Base-by-base conservation (phyloP, 371 early-diverging fungal species). In the Apophysomyces variabilis region DNA sequence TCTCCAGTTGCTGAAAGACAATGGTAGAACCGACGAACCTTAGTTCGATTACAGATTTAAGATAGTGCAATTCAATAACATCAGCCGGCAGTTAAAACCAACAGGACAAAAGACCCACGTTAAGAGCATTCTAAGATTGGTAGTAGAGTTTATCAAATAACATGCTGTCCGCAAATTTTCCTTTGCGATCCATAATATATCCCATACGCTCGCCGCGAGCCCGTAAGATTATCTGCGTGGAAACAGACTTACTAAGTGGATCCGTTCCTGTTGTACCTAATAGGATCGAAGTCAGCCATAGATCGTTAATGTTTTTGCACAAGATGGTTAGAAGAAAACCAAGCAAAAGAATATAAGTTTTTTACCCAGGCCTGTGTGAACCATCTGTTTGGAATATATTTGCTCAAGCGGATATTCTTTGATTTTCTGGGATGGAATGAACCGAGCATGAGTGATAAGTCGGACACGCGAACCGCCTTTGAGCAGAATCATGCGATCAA, bases 181-280 rank as follows among this genome's bases (percentile, higher is more conserved):
- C 84, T 62, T 80, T 80, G 61, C 84, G 77, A 65, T 83, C 80
- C 58, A 83, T 58, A 71, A 79, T 78, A 57, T 77, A 83, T 9
- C 77, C 80, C 69, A 83, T 72, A 13, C 74, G 75, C 56, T 80
- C 78, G 26, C 78, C 76, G 35, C 73, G 46, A 6, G 76, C 75
- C n/a, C 76, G 72, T 16, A 83, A 69, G 62, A 79, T 80, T 57
- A 80, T 71, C 39, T 79, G 76, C 0, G 77, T 70, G 8, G 79
- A 77, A 43, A 67, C 77, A 1, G 80, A 67, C 18, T 74, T 75
- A 4, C 80, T 74, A 11, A 80, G 35, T 7, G 74, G 56, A 38
- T 83, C 80, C 4, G 73, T 79, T 3, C 80, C 80, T n/a, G 66
- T 5, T 54, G 61, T 38, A 38, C n/a, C 35, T 56, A n/a, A 26